Evolutionary conservation across 495 filamentous ascomycete genomes (phyloP).

Genomic region (Neurospora africana): DNA sequence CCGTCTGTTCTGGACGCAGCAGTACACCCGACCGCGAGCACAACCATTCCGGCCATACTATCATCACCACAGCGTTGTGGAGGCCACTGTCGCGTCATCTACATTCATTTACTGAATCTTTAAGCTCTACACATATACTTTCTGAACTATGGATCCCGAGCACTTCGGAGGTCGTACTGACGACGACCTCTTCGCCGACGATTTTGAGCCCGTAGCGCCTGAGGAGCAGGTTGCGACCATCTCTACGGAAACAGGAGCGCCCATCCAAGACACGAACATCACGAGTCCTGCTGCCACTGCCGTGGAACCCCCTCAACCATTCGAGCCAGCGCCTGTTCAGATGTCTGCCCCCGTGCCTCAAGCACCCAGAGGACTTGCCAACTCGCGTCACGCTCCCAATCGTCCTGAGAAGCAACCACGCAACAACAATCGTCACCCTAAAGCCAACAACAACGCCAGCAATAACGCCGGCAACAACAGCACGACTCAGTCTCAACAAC

Average conservation of each 20-base stretch:
- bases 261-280: not conserved
- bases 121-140: not conserved
- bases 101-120: not conserved
- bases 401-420: slow-evolving; percentile 13
- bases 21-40: not conserved
- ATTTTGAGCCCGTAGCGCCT: slow-evolving; percentile 33
- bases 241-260: not conserved
- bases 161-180: slow-evolving; percentile 42
- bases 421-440: slow-evolving; percentile 2
- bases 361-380: slow-evolving; percentile 19
- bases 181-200: slow-evolving; percentile 41
- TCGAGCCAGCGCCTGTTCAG: not conserved
- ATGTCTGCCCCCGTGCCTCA: not conserved
- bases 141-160: slow-evolving; percentile 20
- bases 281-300: slow-evolving; percentile 12
- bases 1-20: not conserved
- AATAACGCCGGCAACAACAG: not conserved
- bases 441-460: not conserved
- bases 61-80: not conserved
- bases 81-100: not conserved
- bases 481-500: slow-evolving; percentile 1
- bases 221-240: slow-evolving; percentile 6
- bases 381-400: slow-evolving; percentile 28
- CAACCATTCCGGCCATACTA: not conserved
- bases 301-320: not conserved